A percentile compares a stretch with the other conserved stretches of the same genome.
These are phyloP conservation scores for Fusarium globosum DNA, from an alignment of 2,329 filamentous ascomycete genomes.

Conservation along the genomic window DNA sequence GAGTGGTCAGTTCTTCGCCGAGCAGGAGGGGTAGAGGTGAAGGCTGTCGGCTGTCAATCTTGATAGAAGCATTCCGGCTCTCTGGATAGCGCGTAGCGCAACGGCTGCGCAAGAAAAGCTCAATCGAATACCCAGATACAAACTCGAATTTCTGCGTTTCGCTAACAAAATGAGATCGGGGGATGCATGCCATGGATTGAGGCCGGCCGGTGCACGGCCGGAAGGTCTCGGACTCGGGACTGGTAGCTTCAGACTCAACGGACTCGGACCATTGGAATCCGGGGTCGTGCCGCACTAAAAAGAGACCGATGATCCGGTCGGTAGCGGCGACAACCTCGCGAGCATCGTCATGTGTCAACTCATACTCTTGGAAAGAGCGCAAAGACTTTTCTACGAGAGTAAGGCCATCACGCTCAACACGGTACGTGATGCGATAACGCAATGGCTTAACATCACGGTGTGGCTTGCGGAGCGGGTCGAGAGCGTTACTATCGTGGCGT, in stretches of 20 bases:
- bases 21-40: conserved; percentile 59
- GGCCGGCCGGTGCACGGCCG: conserved; percentile 56
- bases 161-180: conserved; percentile 58
- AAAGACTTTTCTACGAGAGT: conserved; percentile 59
- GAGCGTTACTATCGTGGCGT: conserved; percentile 60
- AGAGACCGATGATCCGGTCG: conserved; percentile 63
- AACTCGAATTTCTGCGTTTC: conserved; percentile 41
- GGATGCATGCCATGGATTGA: conserved; percentile 58
- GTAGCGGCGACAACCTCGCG: conserved; percentile 60
- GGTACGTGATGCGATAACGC: conserved; percentile 61
- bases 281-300: conserved; percentile 62
- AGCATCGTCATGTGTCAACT: conserved; percentile 57
- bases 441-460: conserved; percentile 55
- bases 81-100: conserved; percentile 51
- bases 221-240: conserved; percentile 52
- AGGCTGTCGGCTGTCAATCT: conserved; percentile 59
- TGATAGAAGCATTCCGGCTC: conserved; percentile 53
- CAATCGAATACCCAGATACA: conserved; percentile 62
- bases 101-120: conserved; percentile 58
- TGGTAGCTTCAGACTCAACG: conserved; percentile 53
- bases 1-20: conserved; percentile 61
- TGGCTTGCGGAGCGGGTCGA: conserved; percentile 52
- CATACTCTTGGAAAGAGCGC: conserved; percentile 62
- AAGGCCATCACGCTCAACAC: conserved; percentile 55
- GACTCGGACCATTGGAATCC: conserved; percentile 60